A percentile compares a stretch with the other conserved stretches of the same genome.
Conservation (phyloP, 257 asterid species). For the Eucommia ulmoides region DNA sequence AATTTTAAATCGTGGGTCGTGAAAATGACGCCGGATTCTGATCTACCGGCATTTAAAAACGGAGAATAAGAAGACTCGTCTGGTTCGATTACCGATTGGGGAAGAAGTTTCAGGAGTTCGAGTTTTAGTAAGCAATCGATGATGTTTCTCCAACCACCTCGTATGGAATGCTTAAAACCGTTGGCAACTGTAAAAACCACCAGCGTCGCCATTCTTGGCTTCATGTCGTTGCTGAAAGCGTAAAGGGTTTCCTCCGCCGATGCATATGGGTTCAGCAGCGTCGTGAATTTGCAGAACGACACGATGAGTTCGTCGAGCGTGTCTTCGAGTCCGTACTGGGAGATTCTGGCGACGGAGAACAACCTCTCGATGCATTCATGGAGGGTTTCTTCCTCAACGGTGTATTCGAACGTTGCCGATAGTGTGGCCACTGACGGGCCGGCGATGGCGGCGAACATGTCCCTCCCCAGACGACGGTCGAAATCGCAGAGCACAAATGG, state of each 20-base stretch:
- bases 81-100: background rate
- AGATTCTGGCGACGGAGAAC: background rate
- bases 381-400: background rate
- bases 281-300: background rate
- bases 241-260: background rate
- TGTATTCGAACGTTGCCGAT: background rate
- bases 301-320: background rate
- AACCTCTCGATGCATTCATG: background rate
- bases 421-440: background rate
- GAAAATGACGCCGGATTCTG: background rate
- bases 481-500: background rate
- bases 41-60: background rate
- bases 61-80: background rate
- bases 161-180: background rate
- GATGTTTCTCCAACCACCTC: background rate
- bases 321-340: background rate
- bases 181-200: background rate
- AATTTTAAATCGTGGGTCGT: too few relatives aligned
- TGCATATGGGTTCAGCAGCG: background rate
- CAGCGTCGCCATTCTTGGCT: background rate
- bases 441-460: background rate
- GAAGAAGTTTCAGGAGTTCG: background rate
- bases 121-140: background rate
- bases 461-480: background rate
- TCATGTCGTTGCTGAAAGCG: background rate